Percentiles rank a stretch among this genome's conserved stretches.
phyloP scores from a whole-genome alignment of 2,329 filamentous ascomycete genomes.

The Paraphoma chrysanthemicola region DNA sequence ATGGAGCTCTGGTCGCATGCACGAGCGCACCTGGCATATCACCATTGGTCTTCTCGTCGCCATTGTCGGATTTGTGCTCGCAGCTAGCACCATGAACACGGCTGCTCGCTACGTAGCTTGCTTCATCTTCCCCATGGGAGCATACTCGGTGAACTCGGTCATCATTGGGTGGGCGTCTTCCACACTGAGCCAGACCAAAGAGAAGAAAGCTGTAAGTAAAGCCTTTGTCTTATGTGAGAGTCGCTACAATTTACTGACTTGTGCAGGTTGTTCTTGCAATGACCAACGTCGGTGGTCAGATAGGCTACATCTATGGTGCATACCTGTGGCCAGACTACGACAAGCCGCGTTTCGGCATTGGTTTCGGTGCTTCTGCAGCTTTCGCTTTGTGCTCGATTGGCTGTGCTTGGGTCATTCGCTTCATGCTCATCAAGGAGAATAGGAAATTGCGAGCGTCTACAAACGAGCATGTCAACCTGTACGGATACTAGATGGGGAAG shows the following conservation, averaged over 20 bases:
- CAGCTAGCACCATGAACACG: constrained; percentile 35
- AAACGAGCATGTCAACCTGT: constrained; percentile 34
- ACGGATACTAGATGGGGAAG: constrained; percentile 28
- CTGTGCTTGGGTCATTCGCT: constrained; percentile 36
- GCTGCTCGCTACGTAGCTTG: constrained; percentile 37
- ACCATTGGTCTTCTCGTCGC: constrained; percentile 51
- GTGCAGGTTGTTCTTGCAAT: constrained; percentile 35
- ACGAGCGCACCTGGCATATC: constrained; percentile 61
- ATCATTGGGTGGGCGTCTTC: constrained; percentile 40
- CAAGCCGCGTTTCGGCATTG: constrained; percentile 32
- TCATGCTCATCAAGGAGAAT: constrained; percentile 38
- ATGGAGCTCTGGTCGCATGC: constrained; percentile 58
- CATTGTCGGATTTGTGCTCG: constrained; percentile 52
- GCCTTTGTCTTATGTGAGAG: neutral
- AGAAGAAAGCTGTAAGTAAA: constrained; percentile 37
- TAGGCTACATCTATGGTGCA: constrained; percentile 39
- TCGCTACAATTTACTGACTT: neutral
- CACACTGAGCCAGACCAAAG: constrained; percentile 36
- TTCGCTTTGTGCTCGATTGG: constrained; percentile 37
- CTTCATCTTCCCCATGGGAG: constrained; percentile 40
- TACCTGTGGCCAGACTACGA: constrained; percentile 36
- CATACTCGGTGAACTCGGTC: constrained; percentile 40
- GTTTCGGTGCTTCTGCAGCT: constrained; percentile 36
- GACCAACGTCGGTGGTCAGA: constrained; percentile 37
- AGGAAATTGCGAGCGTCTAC: constrained; percentile 28